Conservation (phyloP, 2,329 filamentous ascomycete species). For the Neurospora sp. region DNA sequence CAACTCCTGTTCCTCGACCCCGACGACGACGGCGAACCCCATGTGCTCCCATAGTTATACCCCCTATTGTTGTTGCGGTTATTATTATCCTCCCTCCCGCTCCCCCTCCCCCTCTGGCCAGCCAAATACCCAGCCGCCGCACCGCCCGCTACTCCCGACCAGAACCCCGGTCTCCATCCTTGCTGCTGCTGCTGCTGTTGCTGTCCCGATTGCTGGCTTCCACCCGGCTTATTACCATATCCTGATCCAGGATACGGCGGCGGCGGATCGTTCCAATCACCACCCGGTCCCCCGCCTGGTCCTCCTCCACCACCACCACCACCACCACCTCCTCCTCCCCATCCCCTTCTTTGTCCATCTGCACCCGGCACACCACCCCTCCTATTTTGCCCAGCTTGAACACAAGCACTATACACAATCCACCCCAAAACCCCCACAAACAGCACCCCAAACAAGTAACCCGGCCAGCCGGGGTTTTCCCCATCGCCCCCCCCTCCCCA, state of each 20-base stretch:
- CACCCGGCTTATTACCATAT: neutral
- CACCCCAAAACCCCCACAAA: conserved; percentile 51
- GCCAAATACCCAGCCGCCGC: conserved; percentile 60
- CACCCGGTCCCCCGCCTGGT: conserved; percentile 25
- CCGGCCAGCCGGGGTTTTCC: conserved; percentile 23
- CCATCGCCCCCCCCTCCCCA: conserved; percentile 18
- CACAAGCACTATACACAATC: conserved; percentile 51
- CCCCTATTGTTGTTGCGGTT: conserved; percentile 24
- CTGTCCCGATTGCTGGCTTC: conserved; percentile 17
- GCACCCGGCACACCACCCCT: too few relatives aligned
- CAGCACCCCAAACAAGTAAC: conserved; percentile 47
- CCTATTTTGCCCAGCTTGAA: neutral
- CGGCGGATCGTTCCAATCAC: conserved; percentile 35
- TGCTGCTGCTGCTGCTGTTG: conserved; percentile 17
- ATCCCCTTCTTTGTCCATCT: conserved; percentile 30
- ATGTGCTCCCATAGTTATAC: conserved; percentile 23
- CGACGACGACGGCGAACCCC: conserved; percentile 23
- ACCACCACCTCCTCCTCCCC: conserved; percentile 31
- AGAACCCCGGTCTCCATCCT: conserved; percentile 65
- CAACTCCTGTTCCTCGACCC: conserved; percentile 22
- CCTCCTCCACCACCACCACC: conserved; percentile 25
- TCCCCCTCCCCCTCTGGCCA: conserved; percentile 32
- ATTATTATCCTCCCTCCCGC: conserved; percentile 24
- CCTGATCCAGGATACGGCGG: conserved; percentile 41
- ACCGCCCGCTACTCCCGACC: conserved; percentile 58